A percentile compares a stretch with the other conserved stretches of the same genome.
Evolutionary conservation across 768 basidiomycete species (phyloP).

Genomic region (Suillus clintonianus): DNA sequence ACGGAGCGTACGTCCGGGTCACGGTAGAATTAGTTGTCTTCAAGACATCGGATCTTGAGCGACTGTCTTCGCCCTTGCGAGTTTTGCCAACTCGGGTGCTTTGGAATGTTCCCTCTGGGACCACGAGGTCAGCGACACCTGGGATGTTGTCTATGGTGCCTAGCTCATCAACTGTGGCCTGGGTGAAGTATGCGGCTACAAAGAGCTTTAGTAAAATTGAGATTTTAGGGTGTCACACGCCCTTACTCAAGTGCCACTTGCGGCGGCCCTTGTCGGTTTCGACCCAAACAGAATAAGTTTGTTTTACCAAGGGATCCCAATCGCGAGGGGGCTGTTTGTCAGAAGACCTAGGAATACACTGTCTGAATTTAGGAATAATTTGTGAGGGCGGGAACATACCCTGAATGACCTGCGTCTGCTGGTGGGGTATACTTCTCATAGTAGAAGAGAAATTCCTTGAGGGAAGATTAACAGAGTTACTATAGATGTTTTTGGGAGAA

Average conservation of each 20-base stretch:
- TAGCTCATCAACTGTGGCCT: conserved; percentile 69
- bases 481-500: conserved; percentile 12
- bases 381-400: conserved; percentile 32
- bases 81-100: conserved; percentile 63
- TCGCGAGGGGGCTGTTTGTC: conserved; percentile 57
- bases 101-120: conserved; percentile 69
- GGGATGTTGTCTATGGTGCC: conserved; percentile 71
- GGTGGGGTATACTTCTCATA: conserved; percentile 69
- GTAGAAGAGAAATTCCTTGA: conserved; percentile 82
- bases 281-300: conserved; percentile 83
- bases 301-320: conserved; percentile 76
- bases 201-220: not conserved
- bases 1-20: conserved; percentile 44
- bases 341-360: conserved; percentile 31
- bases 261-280: conserved; percentile 61
- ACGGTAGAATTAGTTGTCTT: conserved; percentile 30
- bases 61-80: conserved; percentile 43
- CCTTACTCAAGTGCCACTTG: conserved; percentile 84
- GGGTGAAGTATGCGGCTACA: conserved; percentile 82
- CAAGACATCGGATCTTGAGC: conserved; percentile 32
- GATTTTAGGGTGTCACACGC: not conserved
- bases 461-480: conserved; percentile 13
- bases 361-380: conserved; percentile 10
- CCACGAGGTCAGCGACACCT: conserved; percentile 55
- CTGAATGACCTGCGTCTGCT: conserved; percentile 43